Evolutionary conservation across 768 basidiomycete genomes (phyloP), one percentile per base, ranked within the genome.

Genomic region (Hypsizygus marmoreus): DNA sequence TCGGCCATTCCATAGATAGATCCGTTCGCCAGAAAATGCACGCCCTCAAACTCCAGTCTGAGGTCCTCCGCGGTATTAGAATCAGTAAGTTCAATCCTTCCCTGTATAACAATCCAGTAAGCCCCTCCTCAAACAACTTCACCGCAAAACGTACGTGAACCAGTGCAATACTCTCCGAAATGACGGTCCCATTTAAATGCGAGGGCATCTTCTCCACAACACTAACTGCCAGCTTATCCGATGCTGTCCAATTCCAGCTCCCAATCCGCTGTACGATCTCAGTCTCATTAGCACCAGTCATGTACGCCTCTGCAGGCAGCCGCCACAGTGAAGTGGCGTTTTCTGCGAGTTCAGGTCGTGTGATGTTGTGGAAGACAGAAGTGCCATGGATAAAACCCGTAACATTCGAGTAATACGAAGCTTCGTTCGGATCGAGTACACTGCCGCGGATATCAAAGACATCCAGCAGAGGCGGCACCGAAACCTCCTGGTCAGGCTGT

Each of bases 301-400:
- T 76, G 50, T 78, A 75, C 5, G 69, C 61, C 26, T 77, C 68
- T 0, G 82, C 81, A 4, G 74, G 51, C 11, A 72, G 51, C 23
- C 64, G 72, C 87, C 85, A 88, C 5, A 72, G 58, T 19, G 68
- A 49, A 8, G 72, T 63, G 19, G 68, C 59, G 44, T 73, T 69
- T 26, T 59, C 57, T 28, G 62, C 53, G 16, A 81, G 62, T 28
- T 68, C 65, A 6, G 72, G 56, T 14, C 70, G 66, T 2, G 87
- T 79, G 32, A 91, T 79, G 58, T 91, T 92, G 57, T 81, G 72
- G 55, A 80, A 79, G 29, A 69, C 67, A 11, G 80, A 63, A 33
- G 79, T 68, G 3, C 87, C 88, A 43, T 82, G 82, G 47, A 88
- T 75, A 60, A 88, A 91, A 6, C 90, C 91, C 12, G 90, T 90